phyloP scores from a whole-genome alignment of 78 protist genomes.

The Polysphondylium violaceum region DNA sequence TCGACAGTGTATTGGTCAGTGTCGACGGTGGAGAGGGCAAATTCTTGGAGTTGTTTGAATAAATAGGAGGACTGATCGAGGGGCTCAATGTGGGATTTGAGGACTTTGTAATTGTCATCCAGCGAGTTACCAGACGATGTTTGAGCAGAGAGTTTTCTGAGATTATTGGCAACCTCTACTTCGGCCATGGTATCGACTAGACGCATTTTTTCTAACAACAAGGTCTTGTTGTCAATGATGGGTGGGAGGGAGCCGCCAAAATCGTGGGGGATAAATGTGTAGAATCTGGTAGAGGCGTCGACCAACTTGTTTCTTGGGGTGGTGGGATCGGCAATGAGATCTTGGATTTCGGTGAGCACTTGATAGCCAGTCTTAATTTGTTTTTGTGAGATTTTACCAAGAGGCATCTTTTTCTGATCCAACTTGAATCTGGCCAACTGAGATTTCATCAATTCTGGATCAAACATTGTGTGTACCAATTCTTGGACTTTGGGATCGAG shows the following conservation, averaged over 20 bases:
- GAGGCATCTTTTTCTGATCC: constrained; percentile 86
- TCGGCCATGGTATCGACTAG: constrained; percentile 83
- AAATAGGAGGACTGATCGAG: not conserved
- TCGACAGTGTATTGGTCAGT: not conserved
- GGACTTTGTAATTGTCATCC: constrained; percentile 5
- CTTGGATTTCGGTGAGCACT: constrained; percentile 78
- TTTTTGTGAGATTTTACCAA: constrained; percentile 85
- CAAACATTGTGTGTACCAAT: constrained; percentile 58
- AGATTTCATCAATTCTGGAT: constrained; percentile 57
- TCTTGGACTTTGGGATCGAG: constrained; percentile 35
- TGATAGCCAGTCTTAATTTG: constrained; percentile 80
- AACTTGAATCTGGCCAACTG: constrained; percentile 47
- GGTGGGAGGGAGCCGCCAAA: constrained; percentile 56
- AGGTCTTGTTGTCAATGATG: constrained; percentile 38
- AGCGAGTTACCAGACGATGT: constrained; percentile 43
- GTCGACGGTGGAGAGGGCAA: constrained; percentile 33
- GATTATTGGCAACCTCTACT: constrained; percentile 81
- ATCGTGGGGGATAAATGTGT: constrained; percentile 78
- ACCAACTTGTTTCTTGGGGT: not conserved
- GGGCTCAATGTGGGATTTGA: constrained; percentile 7
- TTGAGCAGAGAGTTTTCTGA: constrained; percentile 3
- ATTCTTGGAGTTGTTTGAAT: not conserved
- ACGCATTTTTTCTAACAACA: constrained; percentile 47
- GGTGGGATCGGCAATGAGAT: constrained; percentile 6
- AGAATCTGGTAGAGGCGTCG: constrained; percentile 39